Conservation (phyloP, 2,329 filamentous ascomycete genomes). For the Stachybotrys chlorohalonatus region DNA sequence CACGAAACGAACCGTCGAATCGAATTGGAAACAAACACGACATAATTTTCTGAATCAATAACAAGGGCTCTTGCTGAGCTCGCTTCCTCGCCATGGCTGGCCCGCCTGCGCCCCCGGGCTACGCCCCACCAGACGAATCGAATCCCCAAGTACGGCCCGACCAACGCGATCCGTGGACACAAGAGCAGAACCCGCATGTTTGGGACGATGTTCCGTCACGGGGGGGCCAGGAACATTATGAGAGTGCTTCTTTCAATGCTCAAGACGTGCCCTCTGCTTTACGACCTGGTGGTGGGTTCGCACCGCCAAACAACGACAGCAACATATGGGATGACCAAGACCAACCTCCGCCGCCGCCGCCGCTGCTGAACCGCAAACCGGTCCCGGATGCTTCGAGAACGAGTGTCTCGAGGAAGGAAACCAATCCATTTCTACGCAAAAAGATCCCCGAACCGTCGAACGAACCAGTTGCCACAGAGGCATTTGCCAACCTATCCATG, state of each 20-base stretch:
- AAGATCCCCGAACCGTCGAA: constrained; percentile 22
- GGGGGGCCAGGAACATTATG: not conserved
- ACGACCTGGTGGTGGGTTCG: constrained; percentile 18
- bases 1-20: not conserved
- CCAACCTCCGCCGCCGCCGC: constrained; percentile 5
- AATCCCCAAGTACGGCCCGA: not conserved
- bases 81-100: not conserved
- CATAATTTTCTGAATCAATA: too few relatives aligned
- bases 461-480: constrained; percentile 20
- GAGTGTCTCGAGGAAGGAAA: constrained; percentile 26
- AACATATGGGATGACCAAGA: constrained; percentile 20
- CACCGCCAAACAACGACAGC: constrained; percentile 13
- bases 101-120: not conserved
- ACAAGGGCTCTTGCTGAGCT: not conserved
- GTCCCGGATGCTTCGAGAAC: constrained; percentile 24
- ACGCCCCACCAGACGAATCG: not conserved
- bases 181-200: not conserved
- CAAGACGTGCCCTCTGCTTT: constrained; percentile 20
- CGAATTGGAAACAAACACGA: not conserved
- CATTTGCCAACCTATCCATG: constrained; percentile 32
- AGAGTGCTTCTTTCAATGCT: not conserved
- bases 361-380: constrained; percentile 4
- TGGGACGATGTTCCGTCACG: not conserved
- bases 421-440: constrained; percentile 45
- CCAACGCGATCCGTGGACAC: constrained; percentile 13